Evolutionary conservation across 1,139 yeast species (phyloP), one percentile per base, ranked within the genome.

Genomic region (Diutina ranongensis): DNA sequence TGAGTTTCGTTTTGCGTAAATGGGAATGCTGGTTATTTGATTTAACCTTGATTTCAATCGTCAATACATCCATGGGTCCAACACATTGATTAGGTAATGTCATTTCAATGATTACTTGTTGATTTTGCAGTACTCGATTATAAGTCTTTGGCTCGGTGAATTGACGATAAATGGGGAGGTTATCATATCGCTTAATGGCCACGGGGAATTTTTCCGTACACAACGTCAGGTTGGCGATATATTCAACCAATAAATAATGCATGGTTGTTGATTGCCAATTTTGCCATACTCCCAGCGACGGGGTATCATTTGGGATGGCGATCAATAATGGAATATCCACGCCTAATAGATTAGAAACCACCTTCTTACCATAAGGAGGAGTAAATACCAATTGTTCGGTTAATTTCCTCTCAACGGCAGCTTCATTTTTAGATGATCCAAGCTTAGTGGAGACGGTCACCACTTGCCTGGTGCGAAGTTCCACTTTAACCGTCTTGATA

Each of bases 241-340:
- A 67, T 45, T 56, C 59, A 15, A 71, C 72, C 22, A 59, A 53
- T 18, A 72, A 55, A 13, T 55, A 52, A 50, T 72, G 74, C 1
- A 60, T 57, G 1, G 74, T 68, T 5, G 62, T 56, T 1, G 74
- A 73, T 42, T 62, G 62, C 72, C 74, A 71, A 35, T 58, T 54
- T 10, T 63, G 59, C 45, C 61, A 65, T 48, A 56, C 57, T 1
- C 74, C 74, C 48, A 72, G 66, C 16, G 80, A 69, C 8, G 69
- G 63, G 4, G 78, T 64, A 48, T 76, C 78, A 47, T 67, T 69
- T 1, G 79, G 80, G n/a, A 80, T 57, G 0, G 80, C 80, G 32
- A 80, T 68, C 10, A 80, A 61, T 40, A 80, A 59, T 0, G 86
- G 86, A 3, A 80, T 57, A 52, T 80, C 84, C 31, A 79, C 55